phyloP scores from a whole-genome alignment of 108 stramenopile genomes.

The Cyclotella kingstonii region DNA sequence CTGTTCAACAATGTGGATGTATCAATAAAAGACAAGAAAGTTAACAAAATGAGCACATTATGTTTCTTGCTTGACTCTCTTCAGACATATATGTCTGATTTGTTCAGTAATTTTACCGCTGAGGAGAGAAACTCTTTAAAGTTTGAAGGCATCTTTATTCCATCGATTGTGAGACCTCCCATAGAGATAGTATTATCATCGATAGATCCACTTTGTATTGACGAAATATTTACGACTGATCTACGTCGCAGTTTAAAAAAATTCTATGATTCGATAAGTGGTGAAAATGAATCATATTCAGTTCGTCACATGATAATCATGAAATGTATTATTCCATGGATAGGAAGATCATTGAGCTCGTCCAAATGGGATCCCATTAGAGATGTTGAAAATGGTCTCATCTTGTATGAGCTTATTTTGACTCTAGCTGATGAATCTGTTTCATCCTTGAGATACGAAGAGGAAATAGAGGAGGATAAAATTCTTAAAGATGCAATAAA shows the following conservation, averaged over 20 bases:
- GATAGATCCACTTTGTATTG: constrained; percentile 55
- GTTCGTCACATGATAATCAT: constrained; percentile 48
- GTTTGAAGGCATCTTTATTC: constrained; percentile 61
- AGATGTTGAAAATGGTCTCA: constrained; percentile 46
- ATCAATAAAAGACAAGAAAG: constrained; percentile 9
- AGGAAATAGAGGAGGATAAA: constrained; percentile 15
- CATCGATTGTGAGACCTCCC: constrained; percentile 63
- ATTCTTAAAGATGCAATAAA: constrained; percentile 29
- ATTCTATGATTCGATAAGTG: constrained; percentile 19
- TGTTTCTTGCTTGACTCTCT: constrained; percentile 28
- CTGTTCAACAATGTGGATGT: constrained; percentile 10
- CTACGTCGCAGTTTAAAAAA: constrained; percentile 24
- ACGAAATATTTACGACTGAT: constrained; percentile 27
- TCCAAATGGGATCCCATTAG: constrained; percentile 64
- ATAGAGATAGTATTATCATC: constrained; percentile 40
- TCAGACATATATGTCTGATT: constrained; percentile 5
- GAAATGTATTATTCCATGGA: constrained; percentile 55
- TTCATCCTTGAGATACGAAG: background rate
- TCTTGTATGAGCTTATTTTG: constrained; percentile 62
- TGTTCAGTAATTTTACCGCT: constrained; percentile 39
- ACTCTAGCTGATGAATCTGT: constrained; percentile 8
- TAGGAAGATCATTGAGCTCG: constrained; percentile 57
- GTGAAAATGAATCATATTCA: constrained; percentile 22
- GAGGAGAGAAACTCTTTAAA: constrained; percentile 59
- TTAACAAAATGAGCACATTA: constrained; percentile 1